Evolutionary conservation across 2,329 filamentous ascomycete genomes (phyloP).

Genomic region (Pyrenophora tritici-repentis): DNA sequence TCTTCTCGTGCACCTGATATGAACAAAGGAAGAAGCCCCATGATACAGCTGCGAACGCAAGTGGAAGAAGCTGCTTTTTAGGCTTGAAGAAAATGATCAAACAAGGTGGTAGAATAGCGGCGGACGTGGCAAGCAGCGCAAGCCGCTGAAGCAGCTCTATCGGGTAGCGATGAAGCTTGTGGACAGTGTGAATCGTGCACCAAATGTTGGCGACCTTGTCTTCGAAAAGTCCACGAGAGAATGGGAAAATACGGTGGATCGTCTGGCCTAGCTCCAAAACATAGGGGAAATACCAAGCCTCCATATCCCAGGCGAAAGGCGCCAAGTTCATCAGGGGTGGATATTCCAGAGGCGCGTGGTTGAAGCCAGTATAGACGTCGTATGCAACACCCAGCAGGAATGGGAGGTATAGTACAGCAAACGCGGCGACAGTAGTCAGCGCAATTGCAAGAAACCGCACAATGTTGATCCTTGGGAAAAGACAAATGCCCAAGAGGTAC

Average conservation of each 20-base stretch:
- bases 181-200: constrained; percentile 87
- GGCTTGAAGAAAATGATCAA: constrained; percentile 79
- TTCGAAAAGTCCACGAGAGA: constrained; percentile 93
- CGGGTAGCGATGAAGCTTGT: constrained; percentile 82
- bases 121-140: constrained; percentile 75
- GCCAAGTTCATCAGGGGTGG: constrained; percentile 9
- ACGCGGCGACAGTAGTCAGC: constrained; percentile 72
- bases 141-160: constrained; percentile 72
- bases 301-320: constrained; percentile 56
- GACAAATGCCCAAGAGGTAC: constrained; percentile 83
- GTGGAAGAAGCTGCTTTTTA: constrained; percentile 74
- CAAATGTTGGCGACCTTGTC: constrained; percentile 99
- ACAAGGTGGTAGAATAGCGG: constrained; percentile 79
- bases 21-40: constrained; percentile 99
- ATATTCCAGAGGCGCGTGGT: constrained; percentile 43
- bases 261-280: constrained; percentile 81
- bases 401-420: constrained; percentile 75
- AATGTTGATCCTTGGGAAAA: constrained; percentile 73
- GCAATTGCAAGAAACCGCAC: constrained; percentile 75
- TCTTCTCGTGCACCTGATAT: constrained; percentile 99
- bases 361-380: constrained; percentile 68
- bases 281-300: constrained; percentile 73
- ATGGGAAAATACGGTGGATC: constrained; percentile 92
- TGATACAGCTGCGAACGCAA: constrained; percentile 79
- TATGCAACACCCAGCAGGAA: constrained; percentile 73